Evolutionary conservation across 2,329 filamentous ascomycete genomes (phyloP).

Genomic region (Cladosporium sp.): DNA sequence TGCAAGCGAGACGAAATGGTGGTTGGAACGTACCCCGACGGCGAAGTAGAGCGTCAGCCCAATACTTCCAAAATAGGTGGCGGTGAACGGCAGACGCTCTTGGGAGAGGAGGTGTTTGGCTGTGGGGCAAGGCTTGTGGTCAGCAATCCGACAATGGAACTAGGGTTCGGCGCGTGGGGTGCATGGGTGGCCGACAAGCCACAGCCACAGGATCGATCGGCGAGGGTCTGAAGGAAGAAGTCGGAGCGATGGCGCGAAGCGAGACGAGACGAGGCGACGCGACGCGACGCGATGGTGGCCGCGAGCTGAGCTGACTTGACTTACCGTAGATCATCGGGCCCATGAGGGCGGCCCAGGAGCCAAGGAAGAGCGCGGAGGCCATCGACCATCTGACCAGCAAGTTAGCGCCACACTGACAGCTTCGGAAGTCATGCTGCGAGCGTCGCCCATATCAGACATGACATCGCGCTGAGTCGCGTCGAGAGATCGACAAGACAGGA

Average conservation of each 20-base stretch:
- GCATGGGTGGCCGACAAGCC: constrained; percentile 4
- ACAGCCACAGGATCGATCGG: constrained; percentile 10
- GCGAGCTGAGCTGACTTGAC: constrained; percentile 17
- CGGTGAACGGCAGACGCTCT: constrained; percentile 82
- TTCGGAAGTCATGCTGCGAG: constrained; percentile 6
- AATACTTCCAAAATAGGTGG: constrained; percentile 91
- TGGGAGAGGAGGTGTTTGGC: constrained; percentile 76
- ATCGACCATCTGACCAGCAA: constrained; percentile 71
- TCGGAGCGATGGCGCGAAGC: constrained; percentile 4
- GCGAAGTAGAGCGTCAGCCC: constrained; percentile 85
- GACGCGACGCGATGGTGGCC: background rate
- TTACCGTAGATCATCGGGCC: constrained; percentile 71
- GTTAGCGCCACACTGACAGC: constrained; percentile 11
- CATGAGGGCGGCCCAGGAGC: constrained; percentile 92
- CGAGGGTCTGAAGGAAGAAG: constrained; percentile 7
- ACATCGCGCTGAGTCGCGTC: constrained; percentile 9
- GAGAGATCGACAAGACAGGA: constrained; percentile 9
- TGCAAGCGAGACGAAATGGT: constrained; percentile 11
- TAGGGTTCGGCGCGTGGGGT: constrained; percentile 10
- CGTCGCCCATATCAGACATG: constrained; percentile 2
- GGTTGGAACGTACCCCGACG: constrained; percentile 65
- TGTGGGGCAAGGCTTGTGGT: constrained; percentile 19
- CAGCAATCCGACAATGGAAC: constrained; percentile 5
- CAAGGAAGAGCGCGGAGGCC: constrained; percentile 81
- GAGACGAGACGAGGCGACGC: constrained; percentile 2